phyloP scores from a whole-genome alignment of 371 early-diverging fungal species.

The Nematocida sp. region DNA sequence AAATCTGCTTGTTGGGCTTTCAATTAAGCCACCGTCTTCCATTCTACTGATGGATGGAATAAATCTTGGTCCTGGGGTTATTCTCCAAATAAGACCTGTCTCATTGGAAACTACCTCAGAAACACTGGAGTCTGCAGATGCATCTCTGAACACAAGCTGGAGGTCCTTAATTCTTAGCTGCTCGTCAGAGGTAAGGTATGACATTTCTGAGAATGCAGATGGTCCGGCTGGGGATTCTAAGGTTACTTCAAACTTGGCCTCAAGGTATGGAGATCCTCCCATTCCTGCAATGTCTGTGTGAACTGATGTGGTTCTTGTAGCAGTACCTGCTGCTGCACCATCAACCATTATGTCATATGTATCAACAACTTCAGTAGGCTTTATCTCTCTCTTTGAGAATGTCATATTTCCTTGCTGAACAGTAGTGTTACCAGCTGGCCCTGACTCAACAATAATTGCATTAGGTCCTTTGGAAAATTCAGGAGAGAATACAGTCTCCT shows the following conservation, averaged over 20 bases:
- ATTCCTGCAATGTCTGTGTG: conserved; percentile 12
- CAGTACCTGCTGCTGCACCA: conserved; percentile 14
- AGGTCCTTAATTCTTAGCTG: neutral
- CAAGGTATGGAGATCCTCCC: conserved; percentile 14
- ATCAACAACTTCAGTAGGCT: conserved; percentile 40
- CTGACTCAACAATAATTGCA: conserved; percentile 24
- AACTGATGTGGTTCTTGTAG: conserved; percentile 23
- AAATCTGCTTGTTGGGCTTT: neutral
- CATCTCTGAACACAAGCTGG: conserved; percentile 8
- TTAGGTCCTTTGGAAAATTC: conserved; percentile 9
- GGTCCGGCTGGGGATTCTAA: neutral
- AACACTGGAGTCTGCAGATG: conserved; percentile 17
- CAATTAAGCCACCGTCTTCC: conserved; percentile 20
- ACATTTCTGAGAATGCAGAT: conserved; percentile 16
- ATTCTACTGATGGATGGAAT: conserved; percentile 17
- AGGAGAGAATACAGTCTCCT: conserved; percentile 32
- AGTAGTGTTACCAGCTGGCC: conserved; percentile 29
- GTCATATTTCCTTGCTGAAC: conserved; percentile 22
- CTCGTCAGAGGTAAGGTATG: neutral
- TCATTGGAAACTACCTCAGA: conserved; percentile 22
- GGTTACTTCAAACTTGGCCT: conserved; percentile 18
- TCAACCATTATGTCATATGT: conserved; percentile 1
- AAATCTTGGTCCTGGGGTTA: conserved; percentile 17
- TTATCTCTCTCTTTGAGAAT: conserved; percentile 16
- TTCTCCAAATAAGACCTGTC: conserved; percentile 42